phyloP scores from a whole-genome alignment of 768 basidiomycete genomes.

The Suillus tomentosus region DNA sequence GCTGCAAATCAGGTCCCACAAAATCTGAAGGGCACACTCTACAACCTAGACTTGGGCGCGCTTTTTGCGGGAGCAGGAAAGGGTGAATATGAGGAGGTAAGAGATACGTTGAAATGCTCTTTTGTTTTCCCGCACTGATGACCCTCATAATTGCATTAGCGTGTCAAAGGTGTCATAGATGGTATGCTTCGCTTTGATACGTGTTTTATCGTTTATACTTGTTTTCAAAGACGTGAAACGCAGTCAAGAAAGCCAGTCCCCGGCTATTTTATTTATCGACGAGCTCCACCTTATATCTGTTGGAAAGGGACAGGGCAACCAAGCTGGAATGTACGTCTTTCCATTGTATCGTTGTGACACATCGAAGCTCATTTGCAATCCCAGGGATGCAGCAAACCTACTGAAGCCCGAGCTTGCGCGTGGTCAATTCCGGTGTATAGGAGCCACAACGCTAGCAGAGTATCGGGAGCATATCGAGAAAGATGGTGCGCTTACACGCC shows the following conservation, averaged over 20 bases:
- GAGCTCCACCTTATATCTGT: slow-evolving; percentile 16
- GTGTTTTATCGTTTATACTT: slow-evolving; percentile 30
- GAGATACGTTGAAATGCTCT: not conserved
- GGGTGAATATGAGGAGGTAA: slow-evolving; percentile 16
- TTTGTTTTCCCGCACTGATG: not conserved
- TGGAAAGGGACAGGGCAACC: slow-evolving; percentile 12
- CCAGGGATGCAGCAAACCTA: slow-evolving; percentile 16
- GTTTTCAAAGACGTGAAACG: slow-evolving; percentile 26
- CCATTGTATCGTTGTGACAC: not conserved
- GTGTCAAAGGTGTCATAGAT: slow-evolving; percentile 16
- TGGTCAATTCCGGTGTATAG: slow-evolving; percentile 15
- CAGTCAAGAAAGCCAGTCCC: slow-evolving; percentile 15
- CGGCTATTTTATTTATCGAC: slow-evolving; percentile 16
- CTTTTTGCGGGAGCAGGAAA: slow-evolving; percentile 16
- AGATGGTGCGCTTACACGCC: slow-evolving; percentile 16
- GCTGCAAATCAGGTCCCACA: slow-evolving; percentile 14
- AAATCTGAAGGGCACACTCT: slow-evolving; percentile 12
- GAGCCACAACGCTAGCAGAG: slow-evolving; percentile 14
- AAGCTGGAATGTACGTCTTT: slow-evolving; percentile 13
- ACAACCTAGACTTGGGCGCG: slow-evolving; percentile 13
- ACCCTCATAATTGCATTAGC: slow-evolving; percentile 5
- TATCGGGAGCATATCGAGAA: slow-evolving; percentile 17
- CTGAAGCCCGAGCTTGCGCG: slow-evolving; percentile 16
- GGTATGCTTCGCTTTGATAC: slow-evolving; percentile 3
- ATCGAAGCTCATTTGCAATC: too few relatives aligned